Conservation (phyloP, 768 basidiomycete species). For the Lentinula edodes region DNA sequence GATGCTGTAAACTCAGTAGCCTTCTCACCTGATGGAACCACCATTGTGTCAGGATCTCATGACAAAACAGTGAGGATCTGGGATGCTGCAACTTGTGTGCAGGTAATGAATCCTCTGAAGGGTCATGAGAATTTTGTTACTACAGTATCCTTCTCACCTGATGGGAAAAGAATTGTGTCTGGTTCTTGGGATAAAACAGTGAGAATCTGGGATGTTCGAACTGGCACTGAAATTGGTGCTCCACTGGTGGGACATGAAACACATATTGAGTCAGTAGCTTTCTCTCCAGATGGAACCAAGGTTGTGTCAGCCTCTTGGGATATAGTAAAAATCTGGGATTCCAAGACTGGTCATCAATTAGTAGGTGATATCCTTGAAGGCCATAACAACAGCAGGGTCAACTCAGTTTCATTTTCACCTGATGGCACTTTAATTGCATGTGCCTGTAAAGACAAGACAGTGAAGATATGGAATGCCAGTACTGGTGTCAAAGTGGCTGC, state of each 20-base stretch:
- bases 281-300: background rate
- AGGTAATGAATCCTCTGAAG: background rate
- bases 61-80: background rate
- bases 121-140: background rate
- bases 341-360: background rate
- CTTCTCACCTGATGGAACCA: background rate
- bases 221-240: background rate
- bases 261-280: background rate
- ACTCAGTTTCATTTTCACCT: slow-evolving; percentile 9
- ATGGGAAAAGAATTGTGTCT: background rate
- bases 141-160: background rate
- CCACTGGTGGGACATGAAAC: background rate
- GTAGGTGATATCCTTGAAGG: slow-evolving; percentile 1
- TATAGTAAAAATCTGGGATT: background rate
- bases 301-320: background rate
- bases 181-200: background rate
- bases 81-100: background rate
- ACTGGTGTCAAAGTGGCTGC: background rate
- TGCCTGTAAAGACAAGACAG: slow-evolving; percentile 1
- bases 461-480: slow-evolving; percentile 7
- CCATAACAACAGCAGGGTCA: background rate
- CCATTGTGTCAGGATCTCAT: background rate
- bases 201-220: background rate
- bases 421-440: slow-evolving; percentile 9
- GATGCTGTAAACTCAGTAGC: background rate